Evolutionary conservation across 148 eudicot genomes (phyloP), one percentile per base, ranked within the genome.

Genomic region (Camellia granthamiana): DNA sequence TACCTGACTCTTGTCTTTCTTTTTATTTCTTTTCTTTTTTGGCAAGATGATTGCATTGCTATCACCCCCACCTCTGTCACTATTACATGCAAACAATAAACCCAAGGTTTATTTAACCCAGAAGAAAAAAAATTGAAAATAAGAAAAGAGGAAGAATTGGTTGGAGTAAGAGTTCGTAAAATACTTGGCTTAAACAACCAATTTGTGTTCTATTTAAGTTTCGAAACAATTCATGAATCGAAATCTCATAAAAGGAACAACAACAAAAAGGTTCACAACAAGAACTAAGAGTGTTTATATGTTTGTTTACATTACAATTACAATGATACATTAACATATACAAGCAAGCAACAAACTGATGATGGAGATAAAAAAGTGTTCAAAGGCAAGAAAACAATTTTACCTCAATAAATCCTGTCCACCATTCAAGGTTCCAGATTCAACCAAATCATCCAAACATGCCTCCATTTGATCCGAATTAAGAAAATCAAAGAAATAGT

Each of bases 11-110:
- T 89, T 89, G 6, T 65, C 80, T 83, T 85, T 85, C 76, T 81
- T 83, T 65, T 84, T 90, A 14, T 79, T 88, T 80, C 84, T 90
- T 71, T 87, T 90, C 79, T 84, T 90, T 59, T 81, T 75, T 12
- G 89, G 93, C 85, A 94, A 77, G 68, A 90, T 85, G 23, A 92
- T 75, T 11, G 87, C 89, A 83, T 91, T 92, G 82, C 91, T 91
- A 81, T 88, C 93, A 51, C 15, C 79, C 64, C 49, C 83, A 43
- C 56, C 69, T 16, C 82, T 81, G 73, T 72, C 51, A 60, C 88
- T 85, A 59, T 41, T 23, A 77, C 55, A 80, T 51, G n/a, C 43
- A 66, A 75, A 19, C 81, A 78, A 61, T 10, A 14, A 61, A 14
- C 19, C n/a, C 67, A 61, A 19, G n/a, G 77, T 18, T 56, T 42